phyloP scores from a whole-genome alignment of 495 filamentous ascomycete genomes.

The Cenococcum geophilum region DNA sequence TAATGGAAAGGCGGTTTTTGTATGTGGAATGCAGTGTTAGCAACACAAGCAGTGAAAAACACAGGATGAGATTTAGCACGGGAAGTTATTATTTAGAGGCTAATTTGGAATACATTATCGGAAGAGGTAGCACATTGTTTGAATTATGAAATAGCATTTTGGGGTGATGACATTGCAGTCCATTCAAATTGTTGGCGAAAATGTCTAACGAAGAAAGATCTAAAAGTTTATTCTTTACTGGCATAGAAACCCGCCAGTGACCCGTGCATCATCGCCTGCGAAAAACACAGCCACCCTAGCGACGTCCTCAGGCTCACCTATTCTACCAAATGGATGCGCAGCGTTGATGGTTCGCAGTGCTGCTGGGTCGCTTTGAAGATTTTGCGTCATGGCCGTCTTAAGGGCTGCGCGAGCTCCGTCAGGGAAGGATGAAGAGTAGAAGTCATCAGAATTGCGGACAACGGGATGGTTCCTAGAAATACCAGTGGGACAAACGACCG shows the following conservation, averaged over 20 bases:
- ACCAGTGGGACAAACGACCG: neutral
- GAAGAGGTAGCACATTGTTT: too few species aligned
- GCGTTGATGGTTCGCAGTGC: slow-evolving; percentile 3
- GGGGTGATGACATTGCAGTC: too few species aligned
- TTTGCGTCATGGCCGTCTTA: slow-evolving; percentile 14
- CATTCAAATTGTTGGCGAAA: too few species aligned
- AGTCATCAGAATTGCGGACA: neutral
- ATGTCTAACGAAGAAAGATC: neutral
- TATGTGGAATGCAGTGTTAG: too few species aligned
- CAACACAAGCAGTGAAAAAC: too few species aligned
- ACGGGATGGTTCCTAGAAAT: neutral
- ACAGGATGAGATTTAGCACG: too few species aligned
- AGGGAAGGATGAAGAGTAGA: neutral
- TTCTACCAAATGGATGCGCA: slow-evolving; percentile 17
- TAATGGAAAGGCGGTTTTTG: too few species aligned
- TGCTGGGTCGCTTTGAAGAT: neutral
- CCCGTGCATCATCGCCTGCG: slow-evolving; percentile 25
- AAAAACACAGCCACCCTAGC: slow-evolving; percentile 26
- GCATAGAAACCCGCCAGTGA: slow-evolving; percentile 23
- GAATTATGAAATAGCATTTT: too few species aligned
- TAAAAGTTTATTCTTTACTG: neutral
- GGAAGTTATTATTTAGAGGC: too few species aligned
- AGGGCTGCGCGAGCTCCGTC: neutral
- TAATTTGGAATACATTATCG: too few species aligned
- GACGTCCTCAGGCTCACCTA: slow-evolving; percentile 26